Evolutionary conservation across 148 eudicot genomes (phyloP).

Genomic region (Camellia japonica): DNA sequence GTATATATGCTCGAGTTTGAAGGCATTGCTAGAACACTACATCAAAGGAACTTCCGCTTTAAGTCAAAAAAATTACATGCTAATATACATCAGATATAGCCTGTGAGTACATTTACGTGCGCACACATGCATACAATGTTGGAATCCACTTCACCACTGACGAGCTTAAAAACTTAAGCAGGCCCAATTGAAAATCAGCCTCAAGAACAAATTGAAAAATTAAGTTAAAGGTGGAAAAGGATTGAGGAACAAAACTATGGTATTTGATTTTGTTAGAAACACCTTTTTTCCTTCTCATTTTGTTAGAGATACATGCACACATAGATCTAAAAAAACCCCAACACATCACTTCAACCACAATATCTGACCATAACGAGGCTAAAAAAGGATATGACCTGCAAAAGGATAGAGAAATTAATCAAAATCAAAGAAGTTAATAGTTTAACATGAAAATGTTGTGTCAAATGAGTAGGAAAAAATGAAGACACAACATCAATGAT

Average conservation of each 20-base stretch:
- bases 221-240: neutral
- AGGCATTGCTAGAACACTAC: neutral
- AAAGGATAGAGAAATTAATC: no score
- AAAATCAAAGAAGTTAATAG: no score
- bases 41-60: neutral
- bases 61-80: neutral
- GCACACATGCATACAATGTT: neutral
- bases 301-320: no score
- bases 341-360: no score
- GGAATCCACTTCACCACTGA: neutral
- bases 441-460: no score
- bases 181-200: neutral
- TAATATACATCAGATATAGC: neutral
- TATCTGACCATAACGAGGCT: no score
- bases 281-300: no score
- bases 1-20: neutral
- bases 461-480: no score
- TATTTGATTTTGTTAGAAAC: no score
- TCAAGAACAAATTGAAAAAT: neutral
- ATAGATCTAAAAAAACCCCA: no score
- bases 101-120: neutral
- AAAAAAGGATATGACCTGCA: no score
- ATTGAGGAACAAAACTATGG: neutral
- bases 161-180: neutral
- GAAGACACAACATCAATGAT: no score